Conservation (phyloP, 441 rosid species). For the Omphalea diandra region DNA sequence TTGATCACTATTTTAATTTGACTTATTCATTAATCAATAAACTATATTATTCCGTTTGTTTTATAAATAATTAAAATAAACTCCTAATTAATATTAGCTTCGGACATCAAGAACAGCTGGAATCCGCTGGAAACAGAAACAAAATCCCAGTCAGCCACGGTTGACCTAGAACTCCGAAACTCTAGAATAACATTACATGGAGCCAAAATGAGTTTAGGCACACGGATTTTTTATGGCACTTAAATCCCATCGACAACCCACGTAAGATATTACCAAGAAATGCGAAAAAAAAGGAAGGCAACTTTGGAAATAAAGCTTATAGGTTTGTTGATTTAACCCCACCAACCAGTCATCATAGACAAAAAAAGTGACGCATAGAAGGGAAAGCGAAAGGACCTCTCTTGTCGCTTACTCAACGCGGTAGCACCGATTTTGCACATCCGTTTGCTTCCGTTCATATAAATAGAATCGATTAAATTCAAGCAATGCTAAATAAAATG, state of each 20-base stretch:
- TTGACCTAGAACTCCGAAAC: conserved; percentile 17
- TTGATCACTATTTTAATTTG: too few species aligned
- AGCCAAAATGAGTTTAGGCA: conserved; percentile 5
- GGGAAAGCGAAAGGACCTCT: conserved; percentile 6
- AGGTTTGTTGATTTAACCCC: conserved; percentile 5
- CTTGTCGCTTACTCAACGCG: conserved; percentile 29
- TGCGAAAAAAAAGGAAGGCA: neutral
- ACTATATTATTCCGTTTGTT: too few species aligned
- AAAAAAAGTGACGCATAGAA: conserved; percentile 1
- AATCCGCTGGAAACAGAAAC: conserved; percentile 14
- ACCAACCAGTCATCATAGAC: neutral
- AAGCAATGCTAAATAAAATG: neutral
- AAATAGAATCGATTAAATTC: neutral
- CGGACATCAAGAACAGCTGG: conserved; percentile 15
- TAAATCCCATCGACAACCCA: conserved; percentile 15
- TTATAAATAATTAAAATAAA: too few species aligned
- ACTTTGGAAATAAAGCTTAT: neutral
- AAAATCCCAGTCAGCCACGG: too few species aligned
- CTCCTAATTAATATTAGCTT: too few species aligned
- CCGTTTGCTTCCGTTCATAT: neutral
- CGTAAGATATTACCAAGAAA: conserved; percentile 8
- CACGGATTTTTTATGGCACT: conserved; percentile 15
- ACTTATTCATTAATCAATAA: too few species aligned
- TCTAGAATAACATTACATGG: conserved; percentile 10
- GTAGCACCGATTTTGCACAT: conserved; percentile 16